Base-by-base conservation (phyloP, 352 stramenopile genomes). In the Phytopythium ostracodes region DNA sequence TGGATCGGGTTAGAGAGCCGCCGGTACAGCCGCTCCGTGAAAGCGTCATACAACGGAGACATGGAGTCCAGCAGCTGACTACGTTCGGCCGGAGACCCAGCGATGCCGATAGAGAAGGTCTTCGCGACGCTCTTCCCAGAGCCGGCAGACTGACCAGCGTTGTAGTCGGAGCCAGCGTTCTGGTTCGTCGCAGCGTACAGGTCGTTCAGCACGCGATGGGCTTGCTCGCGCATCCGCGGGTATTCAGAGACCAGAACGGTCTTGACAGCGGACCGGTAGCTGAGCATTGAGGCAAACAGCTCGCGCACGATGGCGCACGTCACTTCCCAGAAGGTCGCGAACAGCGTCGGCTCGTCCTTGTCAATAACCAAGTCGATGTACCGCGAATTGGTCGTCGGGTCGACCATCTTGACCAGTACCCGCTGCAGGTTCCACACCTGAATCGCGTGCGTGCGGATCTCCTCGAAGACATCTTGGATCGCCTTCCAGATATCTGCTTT, bases 351-450 rank as follows among this genome's bases (percentile, higher is more conserved):
- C 53, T 96, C 87, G 60, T 94, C 85, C 25, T 66, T 67, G 29
- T 82, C 70, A 22, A 94, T 74, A 9, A 96, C 81, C 44, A 92
- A 43, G 46, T 91, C 81, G 25, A 93, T 59, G 57, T 91, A 94
- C 49, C 67, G 80, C 51, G 75, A 74, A 14, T 69, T 64, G 14
- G 76, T 75, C 27, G 52, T 50, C 11, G 73, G 38, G 27, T 89
- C 83, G 18, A 77, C 42, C 77, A 93, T 89, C 66, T 94, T 93
- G 9, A 77, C 58, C n/a, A 96, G 73, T 43, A 94, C 85, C n/a
- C 84, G 84, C 70, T 96, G 79, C 29, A 96, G 61, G 66, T 92
- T 93, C 87, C 87, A 96, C 27, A 96, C 84, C 70, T 94, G 81
- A 1, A 96, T 62, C 22, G 85, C 84, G 62, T 91, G 75, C 0